Percentiles rank a stretch among this genome's conserved stretches.
These are phyloP conservation scores for Nakazawaea wyomingensis DNA, from an alignment of 805 yeast species.

Conservation along the genomic window DNA sequence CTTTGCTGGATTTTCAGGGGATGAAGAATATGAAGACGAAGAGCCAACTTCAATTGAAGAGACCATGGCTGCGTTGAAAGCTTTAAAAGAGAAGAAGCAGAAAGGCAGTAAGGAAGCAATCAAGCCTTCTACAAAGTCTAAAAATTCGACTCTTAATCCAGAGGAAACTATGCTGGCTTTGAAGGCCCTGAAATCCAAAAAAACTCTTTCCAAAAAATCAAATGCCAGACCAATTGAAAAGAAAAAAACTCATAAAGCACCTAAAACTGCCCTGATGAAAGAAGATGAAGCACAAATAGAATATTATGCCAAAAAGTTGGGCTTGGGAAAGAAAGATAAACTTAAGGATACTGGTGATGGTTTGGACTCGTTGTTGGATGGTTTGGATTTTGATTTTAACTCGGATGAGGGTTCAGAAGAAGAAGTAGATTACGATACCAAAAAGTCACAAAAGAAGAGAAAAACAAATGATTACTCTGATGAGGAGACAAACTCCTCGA, in stretches of 20 bases:
- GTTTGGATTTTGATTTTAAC: conserved; percentile 48
- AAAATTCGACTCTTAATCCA: conserved; percentile 30
- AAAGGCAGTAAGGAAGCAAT: conserved; percentile 7
- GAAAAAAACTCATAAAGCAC: conserved; percentile 22
- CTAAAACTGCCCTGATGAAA: conserved; percentile 42
- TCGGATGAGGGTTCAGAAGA: conserved; percentile 14
- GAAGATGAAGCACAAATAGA: conserved; percentile 75
- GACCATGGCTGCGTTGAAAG: conserved; percentile 39
- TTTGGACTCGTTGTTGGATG: conserved; percentile 79
- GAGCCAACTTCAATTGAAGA: conserved; percentile 34
- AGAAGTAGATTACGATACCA: no score
- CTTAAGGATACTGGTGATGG: conserved; percentile 65
- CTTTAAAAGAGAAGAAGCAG: conserved; percentile 30
- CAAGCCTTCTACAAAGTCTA: conserved; percentile 9
- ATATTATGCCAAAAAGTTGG: conserved; percentile 78
- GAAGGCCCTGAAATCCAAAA: conserved; percentile 10
- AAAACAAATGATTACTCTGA: no score
- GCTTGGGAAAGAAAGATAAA: conserved; percentile 51
- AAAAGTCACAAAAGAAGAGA: no score
- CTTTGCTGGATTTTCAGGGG: conserved; percentile 18
- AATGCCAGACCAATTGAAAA: conserved; percentile 17
- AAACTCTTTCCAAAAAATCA: conserved; percentile 10
- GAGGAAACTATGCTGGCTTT: conserved; percentile 32
- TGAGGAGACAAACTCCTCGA: no score
- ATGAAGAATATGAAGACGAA: conserved; percentile 15